These are phyloP conservation scores for Monosporascus ibericus DNA, from an alignment of 2,329 filamentous ascomycete genomes.

Conservation along the genomic window DNA sequence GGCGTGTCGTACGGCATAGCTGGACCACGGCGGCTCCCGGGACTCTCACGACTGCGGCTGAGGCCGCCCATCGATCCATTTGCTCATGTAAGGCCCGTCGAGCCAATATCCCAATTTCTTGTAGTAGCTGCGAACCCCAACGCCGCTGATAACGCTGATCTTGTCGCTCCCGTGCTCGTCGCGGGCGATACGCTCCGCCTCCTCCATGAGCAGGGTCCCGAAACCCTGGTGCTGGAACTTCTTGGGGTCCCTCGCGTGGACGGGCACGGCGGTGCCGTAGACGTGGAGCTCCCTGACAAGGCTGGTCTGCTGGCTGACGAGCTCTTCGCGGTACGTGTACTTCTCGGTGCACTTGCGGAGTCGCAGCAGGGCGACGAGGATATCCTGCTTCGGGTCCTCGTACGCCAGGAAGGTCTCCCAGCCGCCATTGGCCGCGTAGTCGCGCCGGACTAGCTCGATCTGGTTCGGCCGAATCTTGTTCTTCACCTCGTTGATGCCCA, in stretches of 20 bases:
- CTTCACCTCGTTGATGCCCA: slow-evolving; percentile 98
- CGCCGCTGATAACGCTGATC: slow-evolving; percentile 96
- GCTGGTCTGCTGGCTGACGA: slow-evolving; percentile 80
- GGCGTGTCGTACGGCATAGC: not conserved
- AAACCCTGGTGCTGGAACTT: slow-evolving; percentile 99
- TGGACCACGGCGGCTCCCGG: too few species aligned
- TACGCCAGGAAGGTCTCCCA: slow-evolving; percentile 99
- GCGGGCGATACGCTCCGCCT: slow-evolving; percentile 89
- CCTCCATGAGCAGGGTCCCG: slow-evolving; percentile 93
- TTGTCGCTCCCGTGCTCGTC: slow-evolving; percentile 92
- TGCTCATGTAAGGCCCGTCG: slow-evolving; percentile 81
- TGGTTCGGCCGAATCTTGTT: slow-evolving; percentile 96
- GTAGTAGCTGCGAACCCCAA: slow-evolving; percentile 94
- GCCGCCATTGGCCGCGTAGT: slow-evolving; percentile 91
- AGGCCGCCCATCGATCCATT: slow-evolving; percentile 50
- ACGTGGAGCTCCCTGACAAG: slow-evolving; percentile 93
- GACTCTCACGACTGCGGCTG: slow-evolving; percentile 3
- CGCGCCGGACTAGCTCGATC: slow-evolving; percentile 87
- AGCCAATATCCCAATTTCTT: slow-evolving; percentile 87
- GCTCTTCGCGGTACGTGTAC: slow-evolving; percentile 86
- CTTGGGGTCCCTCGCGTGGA: slow-evolving; percentile 87
- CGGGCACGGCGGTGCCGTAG: slow-evolving; percentile 94
- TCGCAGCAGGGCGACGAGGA: slow-evolving; percentile 83
- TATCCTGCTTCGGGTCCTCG: slow-evolving; percentile 97
- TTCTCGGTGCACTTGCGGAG: slow-evolving; percentile 85